phyloP scores from a whole-genome alignment of 2,329 filamentous ascomycete genomes.

The Penicillium oxalicum region DNA sequence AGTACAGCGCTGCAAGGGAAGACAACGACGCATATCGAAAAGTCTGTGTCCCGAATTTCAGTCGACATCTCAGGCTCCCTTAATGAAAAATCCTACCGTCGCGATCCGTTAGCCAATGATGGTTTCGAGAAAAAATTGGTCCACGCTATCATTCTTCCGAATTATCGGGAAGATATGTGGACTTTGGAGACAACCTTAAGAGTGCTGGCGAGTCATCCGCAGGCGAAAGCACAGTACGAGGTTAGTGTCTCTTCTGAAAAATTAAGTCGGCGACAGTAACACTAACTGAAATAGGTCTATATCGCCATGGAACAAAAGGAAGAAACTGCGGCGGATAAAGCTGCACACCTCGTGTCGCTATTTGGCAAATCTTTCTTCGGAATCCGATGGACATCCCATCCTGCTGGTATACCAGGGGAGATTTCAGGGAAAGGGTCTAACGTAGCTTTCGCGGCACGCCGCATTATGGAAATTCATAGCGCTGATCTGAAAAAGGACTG shows the following conservation, averaged over 20 bases:
- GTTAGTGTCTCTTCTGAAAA: slow-evolving; percentile 50
- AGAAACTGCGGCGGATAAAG: slow-evolving; percentile 55
- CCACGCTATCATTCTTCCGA: slow-evolving; percentile 64
- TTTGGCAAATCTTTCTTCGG: slow-evolving; percentile 61
- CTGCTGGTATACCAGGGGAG: slow-evolving; percentile 59
- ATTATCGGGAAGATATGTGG: slow-evolving; percentile 68
- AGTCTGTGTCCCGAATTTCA: slow-evolving; percentile 9
- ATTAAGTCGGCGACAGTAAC: no score
- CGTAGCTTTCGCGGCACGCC: slow-evolving; percentile 59
- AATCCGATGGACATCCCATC: slow-evolving; percentile 64
- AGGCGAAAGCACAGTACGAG: slow-evolving; percentile 61
- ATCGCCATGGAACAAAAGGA: slow-evolving; percentile 69
- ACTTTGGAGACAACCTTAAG: slow-evolving; percentile 63
- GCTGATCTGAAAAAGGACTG: slow-evolving; percentile 25
- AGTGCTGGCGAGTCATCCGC: slow-evolving; percentile 61
- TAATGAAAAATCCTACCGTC: slow-evolving; percentile 36
- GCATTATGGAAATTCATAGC: slow-evolving; percentile 21
- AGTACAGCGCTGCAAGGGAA: neutral
- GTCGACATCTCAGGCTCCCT: slow-evolving; percentile 3
- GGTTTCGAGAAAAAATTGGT: slow-evolving; percentile 47
- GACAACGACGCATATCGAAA: slow-evolving; percentile 5
- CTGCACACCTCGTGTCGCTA: slow-evolving; percentile 54
- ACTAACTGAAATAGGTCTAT: slow-evolving; percentile 51
- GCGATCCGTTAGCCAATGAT: slow-evolving; percentile 45
- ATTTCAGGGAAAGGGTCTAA: slow-evolving; percentile 71